Evolutionary conservation across 257 asterid genomes (phyloP), one percentile per base, ranked within the genome.

Genomic region (Ilex asprella): DNA sequence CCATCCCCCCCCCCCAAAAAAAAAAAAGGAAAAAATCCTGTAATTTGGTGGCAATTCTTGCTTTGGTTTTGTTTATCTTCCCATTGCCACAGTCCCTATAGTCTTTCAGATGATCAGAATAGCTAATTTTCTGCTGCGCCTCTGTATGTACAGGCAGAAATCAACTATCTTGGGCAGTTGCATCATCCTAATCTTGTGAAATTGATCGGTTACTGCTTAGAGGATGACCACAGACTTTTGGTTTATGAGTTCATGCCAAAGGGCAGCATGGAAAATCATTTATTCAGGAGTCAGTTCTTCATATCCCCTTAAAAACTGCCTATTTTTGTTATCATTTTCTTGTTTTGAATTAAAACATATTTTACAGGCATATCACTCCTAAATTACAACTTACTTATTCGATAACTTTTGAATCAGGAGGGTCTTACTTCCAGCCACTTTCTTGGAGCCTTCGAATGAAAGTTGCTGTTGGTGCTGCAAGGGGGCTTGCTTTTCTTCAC

Each of bases 191-290:
- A 90, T 84, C 95, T 89, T 30, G 97, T 89, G 7, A 86, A 77
- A 65, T 75, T 89, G 70, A 62, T 89, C n/a, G 97, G 97, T 16
- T 90, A 87, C 66, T 90, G 96, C 87, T 79, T 83, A 64, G 97
- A 90, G 76, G 97, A 90, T 56, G 95, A 90, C 49, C 97, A 90
- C 63, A 71, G 97, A 61, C 95, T 90, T 55, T 70, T 90, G 68
- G 95, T 84, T 0, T 90, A 90, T 29, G 97, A 90, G 72, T 90
- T 78, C 76, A 87, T 90, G 97, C 76, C 95, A 66, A 87, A 82
- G 83, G 97, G 97, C 69, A 87, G 97, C 89, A 77, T 85, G 92
- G 97, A 90, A 75, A 90, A 90, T 79, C 97, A 90, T 76, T 73
- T 90, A 31, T 90, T 87, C 81, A 80, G 97, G 74, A 81, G 97